phyloP scores from a whole-genome alignment of 106 monocot species.

The Allium fistulosum region DNA sequence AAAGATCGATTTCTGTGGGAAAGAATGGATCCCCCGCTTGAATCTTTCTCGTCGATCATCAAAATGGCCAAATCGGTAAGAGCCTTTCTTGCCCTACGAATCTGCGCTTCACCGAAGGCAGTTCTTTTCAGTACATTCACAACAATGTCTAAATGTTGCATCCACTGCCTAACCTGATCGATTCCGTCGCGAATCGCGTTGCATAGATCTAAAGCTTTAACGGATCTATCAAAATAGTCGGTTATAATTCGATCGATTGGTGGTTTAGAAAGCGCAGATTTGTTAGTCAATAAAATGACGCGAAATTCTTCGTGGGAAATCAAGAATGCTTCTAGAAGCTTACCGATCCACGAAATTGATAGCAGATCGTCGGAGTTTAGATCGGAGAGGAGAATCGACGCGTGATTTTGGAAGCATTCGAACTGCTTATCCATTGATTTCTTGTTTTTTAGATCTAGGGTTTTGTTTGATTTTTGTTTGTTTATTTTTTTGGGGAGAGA shows the following conservation, averaged over 20 bases:
- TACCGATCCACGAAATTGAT: conserved; percentile 43
- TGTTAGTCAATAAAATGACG: conserved; percentile 13
- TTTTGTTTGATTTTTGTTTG: too few species aligned
- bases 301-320: conserved; percentile 45
- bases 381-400: conserved; percentile 34
- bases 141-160: conserved; percentile 37
- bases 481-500: too few species aligned
- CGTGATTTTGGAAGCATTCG: conserved; percentile 31
- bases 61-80: conserved; percentile 39
- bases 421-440: neutral
- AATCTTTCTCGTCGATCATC: conserved; percentile 51
- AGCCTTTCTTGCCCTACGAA: conserved; percentile 50
- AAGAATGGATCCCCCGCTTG: conserved; percentile 17
- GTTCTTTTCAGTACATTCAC: conserved; percentile 3
- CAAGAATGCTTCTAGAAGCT: conserved; percentile 49
- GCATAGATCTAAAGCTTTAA: conserved; percentile 55
- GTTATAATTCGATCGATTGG: conserved; percentile 31
- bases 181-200: conserved; percentile 54
- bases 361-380: conserved; percentile 29
- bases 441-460: too few species aligned
- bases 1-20: conserved; percentile 52
- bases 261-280: conserved; percentile 6
- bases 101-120: conserved; percentile 34
- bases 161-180: conserved; percentile 49
- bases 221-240: conserved; percentile 53